Base-by-base conservation (phyloP, 2,329 filamentous ascomycete genomes). In the Cladosporium sphaerospermum region DNA sequence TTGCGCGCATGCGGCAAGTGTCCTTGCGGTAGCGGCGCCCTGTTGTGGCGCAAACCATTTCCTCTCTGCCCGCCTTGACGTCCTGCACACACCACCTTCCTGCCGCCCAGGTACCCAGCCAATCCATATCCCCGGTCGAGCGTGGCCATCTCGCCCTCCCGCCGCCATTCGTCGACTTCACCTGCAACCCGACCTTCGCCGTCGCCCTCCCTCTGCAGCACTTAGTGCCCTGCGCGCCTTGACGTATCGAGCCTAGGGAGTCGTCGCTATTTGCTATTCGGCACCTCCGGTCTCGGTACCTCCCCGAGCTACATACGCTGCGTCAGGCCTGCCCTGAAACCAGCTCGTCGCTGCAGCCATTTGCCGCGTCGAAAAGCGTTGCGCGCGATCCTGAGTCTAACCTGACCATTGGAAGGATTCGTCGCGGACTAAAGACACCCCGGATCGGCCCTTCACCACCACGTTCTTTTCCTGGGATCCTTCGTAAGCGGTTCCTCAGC, bases 21-120 rank as follows among this genome's bases (percentile, higher is more conserved):
- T 51, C 48, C 48, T 44, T 32, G 42, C 48, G 16, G 39, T 40
- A 51, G 39, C 33, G 5, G 18, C 18, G 13, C 31, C 40, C 19
- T 51, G 34, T 40, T 42, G 47, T 51, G 48, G 48, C 40, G n/a
- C 36, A 39, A 51, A 51, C 31, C 40, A 28, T 44, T 51, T 51
- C 48, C 43, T 34, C 41, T 23, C 41, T 23, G 28, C 36, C 13
- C 36, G 36, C 36, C 36, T 39, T 14, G 36, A 39, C 36, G 48
- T 23, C 48, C 48, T 51, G 16, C 40, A 36, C 32, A 42, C 48
- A 41, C 45, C 11, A 31, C 40, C 40, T 40, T 43, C 32, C 42
- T 31, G 33, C 48, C 44, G 48, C 31, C 23, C 48, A 51, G 48
- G 48, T 51, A 51, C 48, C 48, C 39, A 40, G 16, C 40, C 31